Evolutionary conservation across 139 green algal genomes (phyloP).

Genomic region (Chlorella sp.): DNA sequence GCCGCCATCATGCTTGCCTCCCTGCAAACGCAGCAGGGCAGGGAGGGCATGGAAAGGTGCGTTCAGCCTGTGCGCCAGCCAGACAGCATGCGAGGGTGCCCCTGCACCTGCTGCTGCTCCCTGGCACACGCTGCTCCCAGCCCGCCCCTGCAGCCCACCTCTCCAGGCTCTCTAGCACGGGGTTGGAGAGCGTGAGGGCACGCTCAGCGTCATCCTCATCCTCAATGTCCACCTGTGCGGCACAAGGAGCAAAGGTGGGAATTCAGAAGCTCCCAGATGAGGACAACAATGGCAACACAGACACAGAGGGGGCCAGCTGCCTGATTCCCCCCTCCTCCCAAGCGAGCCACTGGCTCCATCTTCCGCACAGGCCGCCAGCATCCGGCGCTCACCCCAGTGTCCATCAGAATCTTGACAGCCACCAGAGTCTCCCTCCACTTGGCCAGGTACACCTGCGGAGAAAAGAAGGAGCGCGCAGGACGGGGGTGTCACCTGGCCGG

Average conservation of each 20-base stretch:
- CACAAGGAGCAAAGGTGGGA: not conserved
- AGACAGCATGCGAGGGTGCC: no score
- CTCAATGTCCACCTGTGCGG: slow-evolving; percentile 34
- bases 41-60: not conserved
- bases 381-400: slow-evolving; percentile 15
- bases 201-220: slow-evolving; percentile 41
- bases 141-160: no score
- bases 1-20: not conserved
- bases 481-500: no score
- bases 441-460: slow-evolving; percentile 54
- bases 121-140: no score
- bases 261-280: no score
- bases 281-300: no score
- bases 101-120: no score
- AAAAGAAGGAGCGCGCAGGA: no score
- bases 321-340: slow-evolving; percentile 47
- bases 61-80: no score
- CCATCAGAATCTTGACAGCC: slow-evolving; percentile 54
- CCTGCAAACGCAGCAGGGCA: no score
- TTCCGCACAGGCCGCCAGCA: slow-evolving; percentile 51
- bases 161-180: slow-evolving; percentile 22
- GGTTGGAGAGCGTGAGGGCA: slow-evolving; percentile 29
- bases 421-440: slow-evolving; percentile 61
- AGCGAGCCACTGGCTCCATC: slow-evolving; percentile 56
- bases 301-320: not conserved